Base-by-base conservation (phyloP, 352 stramenopile species). In the Pythium monospermum region DNA sequence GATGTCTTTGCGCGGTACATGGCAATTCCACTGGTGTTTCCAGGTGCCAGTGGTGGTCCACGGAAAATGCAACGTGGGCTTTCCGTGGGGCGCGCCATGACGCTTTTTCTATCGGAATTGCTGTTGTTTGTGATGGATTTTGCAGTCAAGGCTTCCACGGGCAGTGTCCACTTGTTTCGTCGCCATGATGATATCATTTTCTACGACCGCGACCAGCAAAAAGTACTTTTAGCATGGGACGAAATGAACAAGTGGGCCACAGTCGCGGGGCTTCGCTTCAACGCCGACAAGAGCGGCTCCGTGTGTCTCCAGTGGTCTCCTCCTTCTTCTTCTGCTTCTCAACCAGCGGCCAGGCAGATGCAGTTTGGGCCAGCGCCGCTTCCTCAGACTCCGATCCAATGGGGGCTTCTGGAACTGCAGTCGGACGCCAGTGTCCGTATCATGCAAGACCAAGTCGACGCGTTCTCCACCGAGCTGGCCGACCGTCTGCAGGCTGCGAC, bases 151-250 rank as follows among this genome's bases (percentile, higher is more conserved):
- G 56, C 56, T 12, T 58, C 59, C 15, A 53, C 66, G 12, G 59
- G 33, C 11, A n/a, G n/a, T n/a, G 49, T 76, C 22, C 62, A 64
- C 46, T 30, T 77, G 25, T 76, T 69, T 21, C 70, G 70, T 3
- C 69, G 60, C 18, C 70, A 77, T 45, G 70, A 81, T 41, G 65
- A 75, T 37, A 81, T 81, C 55, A 73, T 60, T 57, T 67, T 81
- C 54, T 77, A 71, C 37, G 56, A 71, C 23, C 37, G 48, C 6
- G 57, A 72, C 26, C 61, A 63, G 35, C 16, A 25, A n/a, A 69
- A 64, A 22, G 64, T 69, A 16, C 5, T 61, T 19, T 23, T 15
- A n/a, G 64, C 69, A 1, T 81, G 70, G 70, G 42, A 27, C 7
- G 55, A 64, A 31, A 81, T 81, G 70, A 49, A 69, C 23, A 32